phyloP scores from a whole-genome alignment of 2,329 filamentous ascomycete species.

The Whalleya microplaca region DNA sequence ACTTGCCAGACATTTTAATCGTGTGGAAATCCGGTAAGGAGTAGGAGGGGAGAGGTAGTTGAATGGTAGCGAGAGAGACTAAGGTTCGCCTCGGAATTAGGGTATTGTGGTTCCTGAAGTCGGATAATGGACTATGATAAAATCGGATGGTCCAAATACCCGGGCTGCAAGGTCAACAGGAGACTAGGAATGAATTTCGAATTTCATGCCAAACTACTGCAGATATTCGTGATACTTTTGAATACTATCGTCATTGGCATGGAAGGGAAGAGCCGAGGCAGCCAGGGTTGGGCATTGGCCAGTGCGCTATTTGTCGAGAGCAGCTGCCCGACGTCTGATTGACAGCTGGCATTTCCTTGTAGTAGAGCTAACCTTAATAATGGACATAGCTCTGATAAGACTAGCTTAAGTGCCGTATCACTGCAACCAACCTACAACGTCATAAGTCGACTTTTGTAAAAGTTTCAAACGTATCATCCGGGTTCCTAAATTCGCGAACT shows the following conservation, averaged over 20 bases:
- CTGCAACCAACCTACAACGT: background rate
- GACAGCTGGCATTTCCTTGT: no score
- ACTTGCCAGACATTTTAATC: constrained; percentile 62
- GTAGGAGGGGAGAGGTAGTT: background rate
- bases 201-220: background rate
- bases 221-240: background rate
- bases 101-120: no score
- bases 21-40: background rate
- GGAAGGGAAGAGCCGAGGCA: background rate
- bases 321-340: no score
- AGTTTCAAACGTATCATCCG: background rate
- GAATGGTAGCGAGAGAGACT: background rate
- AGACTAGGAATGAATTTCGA: background rate
- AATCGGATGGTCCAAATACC: background rate
- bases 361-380: no score
- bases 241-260: background rate
- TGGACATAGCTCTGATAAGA: no score
- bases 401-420: background rate
- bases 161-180: background rate
- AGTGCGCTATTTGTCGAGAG: background rate
- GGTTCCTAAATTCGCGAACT: background rate
- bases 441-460: background rate
- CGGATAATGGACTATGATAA: background rate
- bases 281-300: background rate
- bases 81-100: no score